Evolutionary conservation across 2,329 filamentous ascomycete genomes (phyloP).

Genomic region (Microdochium nivale): DNA sequence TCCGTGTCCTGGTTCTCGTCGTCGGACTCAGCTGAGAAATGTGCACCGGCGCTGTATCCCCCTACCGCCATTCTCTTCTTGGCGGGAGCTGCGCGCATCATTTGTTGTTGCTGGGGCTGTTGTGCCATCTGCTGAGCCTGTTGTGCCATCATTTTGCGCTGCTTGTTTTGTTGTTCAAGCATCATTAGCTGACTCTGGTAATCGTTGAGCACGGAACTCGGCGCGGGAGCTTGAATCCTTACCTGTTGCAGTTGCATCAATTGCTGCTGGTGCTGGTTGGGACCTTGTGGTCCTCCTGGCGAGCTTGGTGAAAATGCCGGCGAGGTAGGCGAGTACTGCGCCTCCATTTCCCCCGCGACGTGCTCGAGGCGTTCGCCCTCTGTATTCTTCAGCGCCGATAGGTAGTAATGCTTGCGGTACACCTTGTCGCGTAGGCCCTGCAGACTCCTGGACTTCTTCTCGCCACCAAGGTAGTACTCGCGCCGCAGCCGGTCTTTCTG

Average conservation of each 20-base stretch:
- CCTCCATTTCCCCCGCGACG: conserved; percentile 29
- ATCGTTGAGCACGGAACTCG: too few species aligned
- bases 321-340: conserved; percentile 14
- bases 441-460: conserved; percentile 9
- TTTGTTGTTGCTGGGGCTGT: too few species aligned
- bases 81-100: too few species aligned
- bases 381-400: conserved; percentile 30
- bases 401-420: conserved; percentile 32
- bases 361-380: conserved; percentile 12
- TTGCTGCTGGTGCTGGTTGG: too few species aligned
- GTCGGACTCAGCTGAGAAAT: neutral
- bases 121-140: too few species aligned
- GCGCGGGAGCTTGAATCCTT: too few species aligned
- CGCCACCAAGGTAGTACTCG: conserved; percentile 27
- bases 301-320: neutral
- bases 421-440: conserved; percentile 19
- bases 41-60: too few species aligned
- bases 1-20: conserved; percentile 7
- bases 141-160: too few species aligned
- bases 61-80: too few species aligned
- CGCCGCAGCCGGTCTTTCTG: conserved; percentile 17
- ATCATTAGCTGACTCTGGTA: too few species aligned
- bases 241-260: too few species aligned
- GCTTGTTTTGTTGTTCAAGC: too few species aligned
- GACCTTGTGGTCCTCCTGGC: neutral